A percentile compares a stretch with the other conserved stretches of the same genome.
These are phyloP conservation scores for Microcos paniculata DNA, from an alignment of 345 rosid genomes.

Conservation along the genomic window DNA sequence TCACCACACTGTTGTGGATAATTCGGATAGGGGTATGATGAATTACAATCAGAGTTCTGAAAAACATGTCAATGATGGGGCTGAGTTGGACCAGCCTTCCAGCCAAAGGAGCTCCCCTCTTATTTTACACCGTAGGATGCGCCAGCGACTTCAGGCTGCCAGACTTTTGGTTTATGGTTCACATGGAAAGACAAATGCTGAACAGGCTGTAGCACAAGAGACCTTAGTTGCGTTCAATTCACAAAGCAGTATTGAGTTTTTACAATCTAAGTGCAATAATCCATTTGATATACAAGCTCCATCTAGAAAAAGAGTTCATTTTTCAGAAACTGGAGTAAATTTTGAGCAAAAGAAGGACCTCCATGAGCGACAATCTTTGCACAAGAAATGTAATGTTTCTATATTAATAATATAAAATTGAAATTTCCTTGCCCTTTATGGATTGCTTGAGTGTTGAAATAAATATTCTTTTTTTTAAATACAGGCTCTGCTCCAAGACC, in stretches of 20 bases:
- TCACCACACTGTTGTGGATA: not conserved
- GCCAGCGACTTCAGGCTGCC: conserved; percentile 29
- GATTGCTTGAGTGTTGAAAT: not conserved
- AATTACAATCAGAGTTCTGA: conserved; percentile 9
- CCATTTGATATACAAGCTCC: conserved; percentile 4
- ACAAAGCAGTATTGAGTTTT: conserved; percentile 19
- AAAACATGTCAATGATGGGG: conserved; percentile 24
- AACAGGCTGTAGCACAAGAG: conserved; percentile 25
- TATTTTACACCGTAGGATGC: conserved; percentile 27
- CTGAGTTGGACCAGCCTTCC: conserved; percentile 22
- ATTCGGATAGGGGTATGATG: conserved; percentile 11
- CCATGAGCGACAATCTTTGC: conserved; percentile 16
- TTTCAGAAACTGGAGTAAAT: conserved; percentile 33
- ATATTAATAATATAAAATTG: not conserved
- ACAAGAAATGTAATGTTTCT: conserved; percentile 26
- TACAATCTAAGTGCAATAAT: conserved; percentile 17
- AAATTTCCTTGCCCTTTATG: not conserved
- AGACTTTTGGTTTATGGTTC: conserved; percentile 22
- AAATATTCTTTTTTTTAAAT: not conserved
- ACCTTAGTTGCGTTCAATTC: conserved; percentile 14
- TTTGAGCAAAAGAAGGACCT: conserved; percentile 25
- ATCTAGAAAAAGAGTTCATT: conserved; percentile 41
- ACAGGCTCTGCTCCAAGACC: conserved; percentile 29
- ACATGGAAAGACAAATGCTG: conserved; percentile 15
- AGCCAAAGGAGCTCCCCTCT: conserved; percentile 30